phyloP scores from a whole-genome alignment of 345 rosid genomes.

The Cochlearia excelsa region DNA sequence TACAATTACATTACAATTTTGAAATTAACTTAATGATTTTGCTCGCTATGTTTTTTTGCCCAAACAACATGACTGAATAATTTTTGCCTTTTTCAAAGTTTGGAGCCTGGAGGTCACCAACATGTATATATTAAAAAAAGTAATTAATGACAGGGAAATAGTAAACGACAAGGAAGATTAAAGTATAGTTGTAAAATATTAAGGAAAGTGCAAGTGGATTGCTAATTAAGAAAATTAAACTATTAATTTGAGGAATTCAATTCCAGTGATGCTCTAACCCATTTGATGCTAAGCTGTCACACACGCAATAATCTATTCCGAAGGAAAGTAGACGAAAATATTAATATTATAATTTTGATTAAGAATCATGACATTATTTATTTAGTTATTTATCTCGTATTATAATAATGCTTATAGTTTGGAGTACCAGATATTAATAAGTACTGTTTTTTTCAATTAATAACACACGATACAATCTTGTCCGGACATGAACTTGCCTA shows the following conservation, averaged over 20 bases:
- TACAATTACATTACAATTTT: too few species aligned
- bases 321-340: slow-evolving; percentile 28
- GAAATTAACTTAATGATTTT: slow-evolving; percentile 2
- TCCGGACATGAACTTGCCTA: too few species aligned
- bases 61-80: slow-evolving; percentile 22
- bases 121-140: slow-evolving; percentile 6
- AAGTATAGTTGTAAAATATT: slow-evolving; percentile 21
- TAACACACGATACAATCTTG: too few species aligned
- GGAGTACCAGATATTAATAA: too few species aligned
- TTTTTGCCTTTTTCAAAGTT: slow-evolving; percentile 1
- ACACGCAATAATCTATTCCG: slow-evolving; percentile 29
- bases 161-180: slow-evolving; percentile 33
- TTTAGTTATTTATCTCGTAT: too few species aligned
- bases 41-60: slow-evolving; percentile 14
- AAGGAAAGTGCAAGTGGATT: slow-evolving; percentile 36
- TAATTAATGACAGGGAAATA: slow-evolving; percentile 5
- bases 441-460: too few species aligned
- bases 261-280: slow-evolving; percentile 29
- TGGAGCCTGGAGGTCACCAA: slow-evolving; percentile 19
- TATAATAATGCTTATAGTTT: too few species aligned
- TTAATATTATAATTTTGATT: too few species aligned
- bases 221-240: slow-evolving; percentile 32
- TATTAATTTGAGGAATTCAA: slow-evolving; percentile 19
- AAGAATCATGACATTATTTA: too few species aligned
- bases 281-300: slow-evolving; percentile 36